phyloP scores from a whole-genome alignment of 2,329 filamentous ascomycete species.

The Metarhizium humberi region DNA sequence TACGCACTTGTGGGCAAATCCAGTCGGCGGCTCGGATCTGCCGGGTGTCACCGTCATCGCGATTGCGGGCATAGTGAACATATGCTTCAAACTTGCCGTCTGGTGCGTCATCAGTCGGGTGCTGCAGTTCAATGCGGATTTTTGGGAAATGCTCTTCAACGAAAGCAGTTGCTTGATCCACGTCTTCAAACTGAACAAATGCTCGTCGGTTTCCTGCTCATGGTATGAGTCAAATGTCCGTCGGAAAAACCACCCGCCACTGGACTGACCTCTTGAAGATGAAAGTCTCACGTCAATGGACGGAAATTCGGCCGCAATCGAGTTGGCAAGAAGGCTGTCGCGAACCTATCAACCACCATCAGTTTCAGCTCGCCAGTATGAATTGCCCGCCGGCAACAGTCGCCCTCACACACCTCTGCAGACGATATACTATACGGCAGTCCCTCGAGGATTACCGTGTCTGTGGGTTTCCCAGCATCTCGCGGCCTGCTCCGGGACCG shows the following conservation, averaged over 20 bases:
- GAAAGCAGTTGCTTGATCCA: conserved; percentile 31
- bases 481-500: conserved; percentile 25
- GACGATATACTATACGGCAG: conserved; percentile 38
- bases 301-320: conserved; percentile 25
- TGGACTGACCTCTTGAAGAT: conserved; percentile 21
- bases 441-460: conserved; percentile 47
- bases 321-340: conserved; percentile 23
- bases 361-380: neutral
- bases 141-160: conserved; percentile 33
- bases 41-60: conserved; percentile 23
- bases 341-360: conserved; percentile 21
- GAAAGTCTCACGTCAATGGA: conserved; percentile 30
- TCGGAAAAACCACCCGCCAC: too few relatives aligned
- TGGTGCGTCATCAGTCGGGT: conserved; percentile 28
- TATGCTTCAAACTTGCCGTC: conserved; percentile 27
- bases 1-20: conserved; percentile 24
- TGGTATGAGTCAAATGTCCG: conserved; percentile 3
- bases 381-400: neutral
- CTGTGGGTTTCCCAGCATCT: conserved; percentile 33
- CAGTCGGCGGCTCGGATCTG: conserved; percentile 19
- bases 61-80: conserved; percentile 31
- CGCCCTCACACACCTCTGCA: conserved; percentile 32
- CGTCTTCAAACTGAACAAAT: conserved; percentile 31
- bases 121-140: conserved; percentile 24
- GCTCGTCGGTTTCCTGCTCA: conserved; percentile 29